Conservation (phyloP, 148 eudicot species). For the Camellia japonica region DNA sequence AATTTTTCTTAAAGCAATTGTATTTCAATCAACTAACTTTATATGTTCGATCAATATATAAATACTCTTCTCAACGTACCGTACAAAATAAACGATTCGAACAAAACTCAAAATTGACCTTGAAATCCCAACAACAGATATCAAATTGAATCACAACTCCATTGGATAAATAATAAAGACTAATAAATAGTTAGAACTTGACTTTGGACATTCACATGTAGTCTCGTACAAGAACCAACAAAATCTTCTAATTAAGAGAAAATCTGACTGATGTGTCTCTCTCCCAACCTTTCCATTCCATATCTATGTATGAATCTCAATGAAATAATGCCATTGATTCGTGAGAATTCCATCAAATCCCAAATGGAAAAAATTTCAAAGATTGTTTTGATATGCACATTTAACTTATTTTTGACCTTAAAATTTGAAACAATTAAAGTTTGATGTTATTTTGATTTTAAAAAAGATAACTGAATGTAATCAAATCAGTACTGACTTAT, state of each 20-base stretch:
- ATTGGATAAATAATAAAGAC: too few relatives aligned
- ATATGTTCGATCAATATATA: too few relatives aligned
- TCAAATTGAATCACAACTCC: too few relatives aligned
- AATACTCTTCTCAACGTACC: too few relatives aligned
- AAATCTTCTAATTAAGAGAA: slow-evolving; percentile 40
- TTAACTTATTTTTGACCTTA: neutral
- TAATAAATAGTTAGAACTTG: neutral
- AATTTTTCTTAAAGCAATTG: too few relatives aligned
- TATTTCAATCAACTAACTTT: too few relatives aligned
- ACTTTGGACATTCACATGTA: slow-evolving; percentile 43
- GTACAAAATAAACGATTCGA: too few relatives aligned
- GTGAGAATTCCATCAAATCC: slow-evolving; percentile 14
- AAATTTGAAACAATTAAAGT: neutral
- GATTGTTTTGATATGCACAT: slow-evolving; percentile 24
- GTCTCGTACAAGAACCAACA: slow-evolving; percentile 28
- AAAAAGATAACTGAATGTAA: neutral
- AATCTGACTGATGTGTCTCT: slow-evolving; percentile 35
- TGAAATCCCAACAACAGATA: too few relatives aligned
- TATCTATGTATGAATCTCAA: slow-evolving; percentile 14
- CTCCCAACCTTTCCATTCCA: slow-evolving; percentile 4
- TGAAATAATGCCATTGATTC: slow-evolving; percentile 15
- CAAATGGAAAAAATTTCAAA: slow-evolving; percentile 23
- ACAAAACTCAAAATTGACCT: too few relatives aligned
- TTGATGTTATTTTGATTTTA: neutral
- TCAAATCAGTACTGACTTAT: too few relatives aligned